Conservation (phyloP, 2,329 filamentous ascomycete genomes). For the Furcasterigmium furcatum region DNA sequence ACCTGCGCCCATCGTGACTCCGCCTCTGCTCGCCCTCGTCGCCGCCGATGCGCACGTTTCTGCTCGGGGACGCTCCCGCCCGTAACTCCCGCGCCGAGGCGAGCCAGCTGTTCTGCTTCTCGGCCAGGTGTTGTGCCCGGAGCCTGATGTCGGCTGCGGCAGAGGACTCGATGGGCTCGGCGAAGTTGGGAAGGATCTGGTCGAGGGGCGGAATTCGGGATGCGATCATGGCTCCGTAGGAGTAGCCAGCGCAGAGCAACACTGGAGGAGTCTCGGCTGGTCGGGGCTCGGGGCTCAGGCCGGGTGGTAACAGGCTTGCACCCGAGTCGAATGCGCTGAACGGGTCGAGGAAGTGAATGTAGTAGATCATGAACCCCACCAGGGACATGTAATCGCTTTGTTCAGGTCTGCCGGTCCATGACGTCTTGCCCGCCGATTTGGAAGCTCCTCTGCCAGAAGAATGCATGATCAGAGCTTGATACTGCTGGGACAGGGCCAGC, state of each 20-base stretch:
- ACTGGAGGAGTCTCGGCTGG: conserved; percentile 18
- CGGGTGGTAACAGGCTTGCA: neutral
- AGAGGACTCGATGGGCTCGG: conserved; percentile 46
- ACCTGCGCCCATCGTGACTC: conserved; percentile 29
- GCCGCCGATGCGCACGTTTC: conserved; percentile 44
- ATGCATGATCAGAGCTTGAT: no score
- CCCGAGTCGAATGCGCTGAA: conserved; percentile 17
- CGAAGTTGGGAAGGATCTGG: conserved; percentile 59
- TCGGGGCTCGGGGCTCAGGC: neutral
- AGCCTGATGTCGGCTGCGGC: conserved; percentile 66
- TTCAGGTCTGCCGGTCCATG: conserved; percentile 83
- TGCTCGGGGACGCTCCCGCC: conserved; percentile 18
- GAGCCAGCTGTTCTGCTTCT: conserved; percentile 53
- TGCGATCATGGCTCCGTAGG: conserved; percentile 84
- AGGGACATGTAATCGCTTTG: conserved; percentile 79
- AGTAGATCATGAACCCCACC: conserved; percentile 75
- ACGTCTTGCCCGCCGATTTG: conserved; percentile 72
- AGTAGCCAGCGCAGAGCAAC: conserved; percentile 75
- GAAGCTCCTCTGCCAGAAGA: conserved; percentile 63
- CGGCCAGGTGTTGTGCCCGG: conserved; percentile 65
- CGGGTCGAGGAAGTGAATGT: conserved; percentile 58
- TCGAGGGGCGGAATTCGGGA: conserved; percentile 64
- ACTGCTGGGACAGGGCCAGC: no score
- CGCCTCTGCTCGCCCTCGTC: conserved; percentile 38
- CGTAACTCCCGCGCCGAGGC: conserved; percentile 28